Conservation (phyloP, 192 early-diverging fungal genomes). For the Physocladia obscura region DNA sequence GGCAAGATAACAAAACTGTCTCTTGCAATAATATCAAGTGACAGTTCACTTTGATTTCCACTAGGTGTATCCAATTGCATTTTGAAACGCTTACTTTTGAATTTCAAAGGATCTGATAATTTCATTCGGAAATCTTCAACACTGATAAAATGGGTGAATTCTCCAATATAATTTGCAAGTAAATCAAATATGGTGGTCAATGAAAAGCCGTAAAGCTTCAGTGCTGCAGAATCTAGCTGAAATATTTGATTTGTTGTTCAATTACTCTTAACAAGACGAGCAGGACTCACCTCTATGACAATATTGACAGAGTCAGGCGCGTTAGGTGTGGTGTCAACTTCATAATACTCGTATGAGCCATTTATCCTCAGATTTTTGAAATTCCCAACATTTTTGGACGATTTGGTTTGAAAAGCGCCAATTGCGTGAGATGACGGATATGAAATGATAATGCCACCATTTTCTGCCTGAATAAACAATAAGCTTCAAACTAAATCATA, state of each 20-base stretch:
- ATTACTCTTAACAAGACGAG: background rate
- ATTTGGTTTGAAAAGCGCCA: constrained; percentile 57
- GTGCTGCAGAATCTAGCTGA: constrained; percentile 53
- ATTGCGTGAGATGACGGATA: constrained; percentile 65
- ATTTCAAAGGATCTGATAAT: constrained; percentile 35
- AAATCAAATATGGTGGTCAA: constrained; percentile 67
- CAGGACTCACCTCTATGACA: constrained; percentile 27
- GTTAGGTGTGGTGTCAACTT: background rate
- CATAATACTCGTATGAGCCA: constrained; percentile 29
- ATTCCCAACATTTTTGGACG: constrained; percentile 49
- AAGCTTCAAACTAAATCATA: background rate
- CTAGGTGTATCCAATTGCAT: background rate
- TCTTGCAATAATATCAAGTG: background rate
- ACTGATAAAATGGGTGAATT: constrained; percentile 56
- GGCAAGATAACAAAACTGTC: constrained; percentile 8
- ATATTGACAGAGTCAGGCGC: constrained; percentile 25
- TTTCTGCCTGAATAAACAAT: background rate
- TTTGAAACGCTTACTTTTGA: background rate
- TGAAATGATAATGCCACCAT: constrained; percentile 40
- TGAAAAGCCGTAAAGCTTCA: constrained; percentile 69
- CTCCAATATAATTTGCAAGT: constrained; percentile 72
- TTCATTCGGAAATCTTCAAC: constrained; percentile 66
- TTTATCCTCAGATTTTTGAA: constrained; percentile 29
- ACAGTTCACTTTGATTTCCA: background rate
- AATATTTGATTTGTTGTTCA: background rate